Conservation (phyloP, 2,329 filamentous ascomycete species). For the Calonectria fujianensis region DNA sequence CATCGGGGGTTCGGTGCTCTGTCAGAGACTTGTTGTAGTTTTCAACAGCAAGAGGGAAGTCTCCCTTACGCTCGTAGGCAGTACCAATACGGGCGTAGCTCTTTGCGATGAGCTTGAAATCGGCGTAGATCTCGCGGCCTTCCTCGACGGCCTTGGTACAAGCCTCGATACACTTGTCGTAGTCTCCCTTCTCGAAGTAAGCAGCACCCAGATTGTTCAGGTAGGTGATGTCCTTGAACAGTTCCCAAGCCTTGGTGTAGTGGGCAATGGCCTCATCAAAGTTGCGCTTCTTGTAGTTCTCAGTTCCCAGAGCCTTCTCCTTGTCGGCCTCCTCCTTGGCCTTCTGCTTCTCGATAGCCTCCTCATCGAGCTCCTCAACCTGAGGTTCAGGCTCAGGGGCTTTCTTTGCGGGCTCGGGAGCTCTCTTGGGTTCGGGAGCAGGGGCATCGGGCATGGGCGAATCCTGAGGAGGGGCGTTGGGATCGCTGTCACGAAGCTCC, state of each 20-base stretch:
- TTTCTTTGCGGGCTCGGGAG: constrained; percentile 71
- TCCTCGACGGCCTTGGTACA: constrained; percentile 94
- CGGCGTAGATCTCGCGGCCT: constrained; percentile 90
- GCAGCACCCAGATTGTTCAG: constrained; percentile 97
- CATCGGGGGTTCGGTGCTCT: constrained; percentile 96
- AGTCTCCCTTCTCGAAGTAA: constrained; percentile 97
- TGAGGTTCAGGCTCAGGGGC: constrained; percentile 76
- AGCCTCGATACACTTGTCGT: constrained; percentile 87
- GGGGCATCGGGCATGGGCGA: constrained; percentile 85
- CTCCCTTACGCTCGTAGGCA: constrained; percentile 93
- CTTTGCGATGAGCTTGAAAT: constrained; percentile 99
- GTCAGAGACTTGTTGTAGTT: constrained; percentile 96
- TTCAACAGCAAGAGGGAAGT: constrained; percentile 86
- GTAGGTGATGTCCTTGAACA: constrained; percentile 97
- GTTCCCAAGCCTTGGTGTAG: constrained; percentile 96
- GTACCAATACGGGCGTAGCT: constrained; percentile 96
- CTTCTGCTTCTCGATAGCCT: constrained; percentile 88
- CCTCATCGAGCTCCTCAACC: constrained; percentile 85
- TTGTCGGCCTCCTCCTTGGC: constrained; percentile 95
- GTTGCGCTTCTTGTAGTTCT: constrained; percentile 98
- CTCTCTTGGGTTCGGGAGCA: constrained; percentile 59
- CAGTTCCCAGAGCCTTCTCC: constrained; percentile 94
- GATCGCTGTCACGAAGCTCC: constrained; percentile 68
- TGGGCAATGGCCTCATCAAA: constrained; percentile 96
- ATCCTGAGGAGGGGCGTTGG: constrained; percentile 69